Evolutionary conservation across 1,139 yeast genomes (phyloP).

Genomic region (Suhomyces bribrorum): DNA sequence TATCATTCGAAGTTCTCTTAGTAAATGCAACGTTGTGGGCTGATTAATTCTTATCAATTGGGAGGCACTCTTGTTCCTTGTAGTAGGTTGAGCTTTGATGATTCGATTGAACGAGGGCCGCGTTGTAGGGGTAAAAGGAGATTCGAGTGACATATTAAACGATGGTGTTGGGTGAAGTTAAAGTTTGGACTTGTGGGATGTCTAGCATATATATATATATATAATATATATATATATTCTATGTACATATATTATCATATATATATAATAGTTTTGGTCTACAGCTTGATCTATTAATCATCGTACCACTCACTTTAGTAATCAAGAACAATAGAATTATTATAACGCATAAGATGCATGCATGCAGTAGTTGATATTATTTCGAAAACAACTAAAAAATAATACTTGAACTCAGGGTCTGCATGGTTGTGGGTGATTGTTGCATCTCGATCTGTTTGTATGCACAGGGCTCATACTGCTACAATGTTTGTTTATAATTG

Average conservation of each 20-base stretch:
- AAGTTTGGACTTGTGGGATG: background rate
- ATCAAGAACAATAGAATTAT: background rate
- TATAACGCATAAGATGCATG: background rate
- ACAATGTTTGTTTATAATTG: background rate
- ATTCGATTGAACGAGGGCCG: background rate
- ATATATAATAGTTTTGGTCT: too few species aligned
- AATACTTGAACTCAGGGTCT: conserved; percentile 6
- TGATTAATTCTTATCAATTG: background rate
- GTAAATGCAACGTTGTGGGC: conserved; percentile 4
- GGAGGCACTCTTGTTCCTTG: background rate
- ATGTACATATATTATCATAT: too few species aligned
- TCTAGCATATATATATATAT: background rate
- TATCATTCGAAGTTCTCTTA: conserved; percentile 5
- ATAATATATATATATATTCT: too few species aligned
- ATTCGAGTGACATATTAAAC: conserved; percentile 5
- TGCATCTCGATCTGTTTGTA: background rate
- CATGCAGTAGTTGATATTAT: background rate
- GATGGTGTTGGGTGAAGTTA: background rate
- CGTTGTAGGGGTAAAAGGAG: conserved; percentile 2
- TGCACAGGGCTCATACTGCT: background rate
- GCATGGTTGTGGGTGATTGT: background rate
- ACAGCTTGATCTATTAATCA: background rate
- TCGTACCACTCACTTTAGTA: background rate
- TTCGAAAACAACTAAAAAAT: background rate
- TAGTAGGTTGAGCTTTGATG: background rate